Conservation (phyloP, 805 yeast genomes). For the Phaffomyces antillensis region DNA sequence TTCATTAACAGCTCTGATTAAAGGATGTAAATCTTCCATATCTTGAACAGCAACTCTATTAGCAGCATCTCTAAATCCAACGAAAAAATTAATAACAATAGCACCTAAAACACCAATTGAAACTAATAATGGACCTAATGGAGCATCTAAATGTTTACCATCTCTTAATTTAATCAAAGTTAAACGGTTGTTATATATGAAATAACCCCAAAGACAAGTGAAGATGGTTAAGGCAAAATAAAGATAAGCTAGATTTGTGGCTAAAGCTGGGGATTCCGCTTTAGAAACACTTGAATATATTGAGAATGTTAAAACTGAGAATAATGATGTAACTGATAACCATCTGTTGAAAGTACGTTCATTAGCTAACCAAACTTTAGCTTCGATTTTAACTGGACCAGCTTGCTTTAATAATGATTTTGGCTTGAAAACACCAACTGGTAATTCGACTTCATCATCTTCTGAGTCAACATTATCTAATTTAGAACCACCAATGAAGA, state of each 20-base stretch:
- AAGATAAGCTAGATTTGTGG: conserved; percentile 65
- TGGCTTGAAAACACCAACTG: conserved; percentile 87
- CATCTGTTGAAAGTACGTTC: conserved; percentile 96
- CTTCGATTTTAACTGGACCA: conserved; percentile 91
- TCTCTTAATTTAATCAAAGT: conserved; percentile 71
- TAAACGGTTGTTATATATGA: conserved; percentile 63
- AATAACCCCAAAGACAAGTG: conserved; percentile 86
- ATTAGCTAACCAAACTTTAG: conserved; percentile 97
- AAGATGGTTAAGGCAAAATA: conserved; percentile 79
- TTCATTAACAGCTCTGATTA: conserved; percentile 24
- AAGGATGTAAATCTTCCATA: conserved; percentile 13
- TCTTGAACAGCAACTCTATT: conserved; percentile 8
- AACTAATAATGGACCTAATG: conserved; percentile 80
- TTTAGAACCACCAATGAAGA: conserved; percentile 35
- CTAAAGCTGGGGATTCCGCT: conserved; percentile 57
- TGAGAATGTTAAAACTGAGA: conserved; percentile 79
- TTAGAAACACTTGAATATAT: conserved; percentile 67
- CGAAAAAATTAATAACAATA: conserved; percentile 62
- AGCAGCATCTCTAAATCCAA: conserved; percentile 46
- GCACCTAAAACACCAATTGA: conserved; percentile 63
- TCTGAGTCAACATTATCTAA: conserved; percentile 66
- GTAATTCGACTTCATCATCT: conserved; percentile 79
- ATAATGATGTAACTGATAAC: conserved; percentile 81
- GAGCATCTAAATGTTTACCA: conserved; percentile 82
- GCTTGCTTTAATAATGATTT: conserved; percentile 71